Evolutionary conservation across 1,284 basidiomycete species (phyloP), one percentile per base, ranked within the genome.

Genomic region (Caloboletus firmus): DNA sequence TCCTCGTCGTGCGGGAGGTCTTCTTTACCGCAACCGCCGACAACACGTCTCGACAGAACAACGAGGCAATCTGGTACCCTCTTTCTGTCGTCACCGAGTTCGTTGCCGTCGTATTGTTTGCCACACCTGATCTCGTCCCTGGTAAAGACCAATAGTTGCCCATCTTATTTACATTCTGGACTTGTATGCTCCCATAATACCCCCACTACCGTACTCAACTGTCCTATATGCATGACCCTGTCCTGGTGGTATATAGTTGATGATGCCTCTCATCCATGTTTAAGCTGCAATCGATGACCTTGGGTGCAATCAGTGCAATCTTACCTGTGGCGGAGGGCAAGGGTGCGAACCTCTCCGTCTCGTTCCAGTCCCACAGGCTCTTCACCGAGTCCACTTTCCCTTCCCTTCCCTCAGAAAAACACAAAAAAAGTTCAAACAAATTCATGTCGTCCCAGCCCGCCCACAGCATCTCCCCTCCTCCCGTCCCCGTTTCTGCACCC

Each of bases 11-110:
- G 4, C 73, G 79, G 26, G 75, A 79, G 52, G 61, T 64, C 11
- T 80, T 77, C 68, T 67, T 70, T 41, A 61, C 67, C 9, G 76
- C 72, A 8, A 78, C 78, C 0, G 55, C 70, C 15, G 54, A 50
- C 34, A 53, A 72, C 12, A 3, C 44, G 0, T 11, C 49, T 0
- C 60, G 57, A n/a, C 70, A 74, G 54, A 64, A 71, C 37, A 69
- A 75, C 28, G 78, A 81, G 54, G 79, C 77, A 32, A 58, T 75
- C n/a, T 81, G 77, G 76, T 81, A 79, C 50, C 78, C 79, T 1
- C 65, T 81, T 13, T 52, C 75, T 1, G 77, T 71, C 0, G 49
- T 76, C 6, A 69, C 78, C 8, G 79, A 81, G 59, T 51, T 77
- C 70, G 28, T 80, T 24, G 77, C 73, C 1, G 73, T 75, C 1